Conservation (phyloP, 176 grass and related monocot species). For the Lolium rigidum region DNA sequence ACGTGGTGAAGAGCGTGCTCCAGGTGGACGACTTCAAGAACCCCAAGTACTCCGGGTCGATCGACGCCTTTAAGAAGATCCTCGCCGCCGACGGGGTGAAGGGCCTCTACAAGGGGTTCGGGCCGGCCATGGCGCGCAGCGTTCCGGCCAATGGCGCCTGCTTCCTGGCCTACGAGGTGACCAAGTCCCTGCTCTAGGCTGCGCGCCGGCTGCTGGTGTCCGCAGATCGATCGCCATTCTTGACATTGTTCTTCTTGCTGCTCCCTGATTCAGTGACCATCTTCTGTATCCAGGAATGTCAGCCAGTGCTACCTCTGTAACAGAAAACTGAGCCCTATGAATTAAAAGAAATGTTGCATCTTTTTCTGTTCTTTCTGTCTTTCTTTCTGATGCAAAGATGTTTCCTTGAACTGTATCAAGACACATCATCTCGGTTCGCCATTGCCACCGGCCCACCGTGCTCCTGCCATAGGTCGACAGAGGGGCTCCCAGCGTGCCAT, state of each 20-base stretch:
- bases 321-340: not conserved
- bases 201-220: not conserved
- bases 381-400: not conserved
- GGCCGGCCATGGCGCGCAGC: constrained; percentile 83
- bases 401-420: not conserved
- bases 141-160: constrained; percentile 80
- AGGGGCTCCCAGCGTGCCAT: not conserved
- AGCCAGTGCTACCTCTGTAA: constrained; percentile 23
- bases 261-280: not conserved
- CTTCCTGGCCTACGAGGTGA: constrained; percentile 85
- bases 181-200: constrained; percentile 59
- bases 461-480: not conserved
- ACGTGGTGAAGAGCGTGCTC: constrained; percentile 84
- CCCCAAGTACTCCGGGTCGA: constrained; percentile 71
- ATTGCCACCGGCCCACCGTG: no score
- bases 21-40: constrained; percentile 91
- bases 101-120: constrained; percentile 84
- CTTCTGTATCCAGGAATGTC: not conserved
- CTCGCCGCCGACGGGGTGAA: constrained; percentile 69
- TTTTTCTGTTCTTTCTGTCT: not conserved
- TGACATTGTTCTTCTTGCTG: not conserved
- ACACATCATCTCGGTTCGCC: not conserved
- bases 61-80: constrained; percentile 76
- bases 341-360: not conserved
- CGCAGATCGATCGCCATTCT: not conserved